These are phyloP conservation scores for Euphorbia celastroides DNA, from an alignment of 441 rosid species.

Conservation along the genomic window DNA sequence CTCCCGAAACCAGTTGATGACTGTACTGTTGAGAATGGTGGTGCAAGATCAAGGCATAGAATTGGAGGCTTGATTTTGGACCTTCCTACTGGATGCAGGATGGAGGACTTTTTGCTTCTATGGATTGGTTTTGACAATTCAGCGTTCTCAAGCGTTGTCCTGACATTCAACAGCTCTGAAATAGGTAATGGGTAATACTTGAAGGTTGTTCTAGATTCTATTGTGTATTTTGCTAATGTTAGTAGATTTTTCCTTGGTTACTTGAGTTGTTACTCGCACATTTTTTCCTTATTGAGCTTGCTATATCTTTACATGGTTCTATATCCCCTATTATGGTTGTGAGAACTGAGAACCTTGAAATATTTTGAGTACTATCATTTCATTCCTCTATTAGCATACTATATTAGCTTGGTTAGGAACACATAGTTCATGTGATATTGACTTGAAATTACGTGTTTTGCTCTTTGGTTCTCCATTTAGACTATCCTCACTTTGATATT, in stretches of 20 bases:
- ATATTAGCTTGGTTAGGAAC: too few species aligned
- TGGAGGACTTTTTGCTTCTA: slow-evolving; percentile 64
- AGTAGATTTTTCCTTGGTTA: background rate
- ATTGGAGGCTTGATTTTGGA: slow-evolving; percentile 82
- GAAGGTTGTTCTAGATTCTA: background rate
- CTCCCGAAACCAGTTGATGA: slow-evolving; percentile 17
- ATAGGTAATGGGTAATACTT: slow-evolving; percentile 43
- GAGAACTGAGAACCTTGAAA: slow-evolving; percentile 9
- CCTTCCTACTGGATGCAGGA: slow-evolving; percentile 47
- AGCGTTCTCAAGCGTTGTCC: slow-evolving; percentile 74
- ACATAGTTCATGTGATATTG: background rate
- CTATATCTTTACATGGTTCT: background rate
- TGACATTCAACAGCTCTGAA: slow-evolving; percentile 75
- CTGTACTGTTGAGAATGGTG: slow-evolving; percentile 22
- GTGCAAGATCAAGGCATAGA: slow-evolving; percentile 25
- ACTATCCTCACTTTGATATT: slow-evolving; percentile 16
- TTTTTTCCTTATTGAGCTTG: slow-evolving; percentile 1
- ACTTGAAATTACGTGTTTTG: background rate
- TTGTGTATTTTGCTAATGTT: background rate
- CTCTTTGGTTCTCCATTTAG: slow-evolving; percentile 7
- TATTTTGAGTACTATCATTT: background rate
- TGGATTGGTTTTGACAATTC: slow-evolving; percentile 76
- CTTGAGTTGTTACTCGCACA: background rate
- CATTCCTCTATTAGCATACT: background rate
- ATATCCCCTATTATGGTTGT: background rate